Evolutionary conservation across 2,329 filamentous ascomycete species (phyloP).

Genomic region (Hansfordia pulvinata): DNA sequence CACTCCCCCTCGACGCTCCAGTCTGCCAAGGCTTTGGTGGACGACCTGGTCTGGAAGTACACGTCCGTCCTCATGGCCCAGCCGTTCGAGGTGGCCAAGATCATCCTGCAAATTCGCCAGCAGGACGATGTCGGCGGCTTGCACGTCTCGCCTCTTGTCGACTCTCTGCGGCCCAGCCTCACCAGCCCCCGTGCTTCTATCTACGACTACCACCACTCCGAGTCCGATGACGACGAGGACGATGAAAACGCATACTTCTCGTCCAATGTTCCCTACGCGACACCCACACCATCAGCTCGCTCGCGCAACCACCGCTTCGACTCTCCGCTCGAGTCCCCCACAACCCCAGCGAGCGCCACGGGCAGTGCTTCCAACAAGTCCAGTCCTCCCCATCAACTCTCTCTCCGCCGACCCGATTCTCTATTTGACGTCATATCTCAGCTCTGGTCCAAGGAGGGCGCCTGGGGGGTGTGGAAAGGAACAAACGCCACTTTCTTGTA

Average conservation of each 20-base stretch:
- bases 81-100: constrained; percentile 96
- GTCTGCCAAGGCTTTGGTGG: constrained; percentile 62
- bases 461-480: constrained; percentile 88
- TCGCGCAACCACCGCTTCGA: constrained; percentile 18
- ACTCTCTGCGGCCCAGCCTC: constrained; percentile 14
- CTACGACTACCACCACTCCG: constrained; percentile 19
- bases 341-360: too few relatives aligned
- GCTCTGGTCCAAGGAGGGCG: constrained; percentile 79
- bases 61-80: constrained; percentile 79
- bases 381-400: constrained; percentile 44
- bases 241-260: constrained; percentile 82
- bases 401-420: constrained; percentile 63
- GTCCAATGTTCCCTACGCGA: constrained; percentile 37
- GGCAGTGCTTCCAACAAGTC: constrained; percentile 20
- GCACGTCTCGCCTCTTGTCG: constrained; percentile 13
- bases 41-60: constrained; percentile 87
- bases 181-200: constrained; percentile 19
- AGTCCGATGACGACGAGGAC: constrained; percentile 59
- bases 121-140: constrained; percentile 34
- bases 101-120: constrained; percentile 64
- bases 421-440: constrained; percentile 77
- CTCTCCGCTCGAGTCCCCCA: constrained; percentile 18
- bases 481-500: constrained; percentile 91
- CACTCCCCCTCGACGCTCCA: constrained; percentile 61
- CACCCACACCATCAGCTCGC: constrained; percentile 33